phyloP scores from a whole-genome alignment of 2,329 filamentous ascomycete genomes.

The Pseudofabraea citricarpa region DNA sequence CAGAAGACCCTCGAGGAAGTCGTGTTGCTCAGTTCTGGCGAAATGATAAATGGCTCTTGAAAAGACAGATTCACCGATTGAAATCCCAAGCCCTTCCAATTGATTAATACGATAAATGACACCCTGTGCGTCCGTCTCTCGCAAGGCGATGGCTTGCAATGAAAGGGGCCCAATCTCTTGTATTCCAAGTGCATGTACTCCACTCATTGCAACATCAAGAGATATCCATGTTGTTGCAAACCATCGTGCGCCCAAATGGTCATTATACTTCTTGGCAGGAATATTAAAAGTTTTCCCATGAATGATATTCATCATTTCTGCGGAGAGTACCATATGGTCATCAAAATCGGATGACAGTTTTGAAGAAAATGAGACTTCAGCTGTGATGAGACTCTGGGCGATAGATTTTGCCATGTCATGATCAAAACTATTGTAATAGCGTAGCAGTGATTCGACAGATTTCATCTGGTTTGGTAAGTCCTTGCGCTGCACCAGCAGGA shows the following conservation, averaged over 20 bases:
- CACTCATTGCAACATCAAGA: constrained; percentile 65
- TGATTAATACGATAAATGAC: constrained; percentile 56
- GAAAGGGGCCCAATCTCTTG: constrained; percentile 69
- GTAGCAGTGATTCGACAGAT: constrained; percentile 34
- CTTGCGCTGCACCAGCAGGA: constrained; percentile 32
- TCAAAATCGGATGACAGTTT: constrained; percentile 7
- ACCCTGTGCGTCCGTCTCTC: constrained; percentile 51
- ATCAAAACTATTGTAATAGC: constrained; percentile 30
- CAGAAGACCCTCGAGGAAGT: constrained; percentile 21
- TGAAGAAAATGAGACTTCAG: constrained; percentile 18
- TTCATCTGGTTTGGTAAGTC: constrained; percentile 36
- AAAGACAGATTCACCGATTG: constrained; percentile 58
- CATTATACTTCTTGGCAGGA: constrained; percentile 49
- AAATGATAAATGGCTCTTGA: constrained; percentile 60
- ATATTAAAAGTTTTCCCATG: constrained; percentile 24
- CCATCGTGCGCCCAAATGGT: constrained; percentile 70
- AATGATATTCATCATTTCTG: constrained; percentile 28
- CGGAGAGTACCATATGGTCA: constrained; percentile 15
- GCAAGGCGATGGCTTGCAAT: constrained; percentile 69
- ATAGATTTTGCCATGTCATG: constrained; percentile 18
- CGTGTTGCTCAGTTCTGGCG: constrained; percentile 46
- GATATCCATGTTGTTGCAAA: constrained; percentile 75
- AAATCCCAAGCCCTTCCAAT: constrained; percentile 58
- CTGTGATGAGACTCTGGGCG: constrained; percentile 18
- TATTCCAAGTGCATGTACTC: constrained; percentile 67